phyloP scores from a whole-genome alignment of 768 basidiomycete genomes.

The Trichaptum fuscoviolaceum region DNA sequence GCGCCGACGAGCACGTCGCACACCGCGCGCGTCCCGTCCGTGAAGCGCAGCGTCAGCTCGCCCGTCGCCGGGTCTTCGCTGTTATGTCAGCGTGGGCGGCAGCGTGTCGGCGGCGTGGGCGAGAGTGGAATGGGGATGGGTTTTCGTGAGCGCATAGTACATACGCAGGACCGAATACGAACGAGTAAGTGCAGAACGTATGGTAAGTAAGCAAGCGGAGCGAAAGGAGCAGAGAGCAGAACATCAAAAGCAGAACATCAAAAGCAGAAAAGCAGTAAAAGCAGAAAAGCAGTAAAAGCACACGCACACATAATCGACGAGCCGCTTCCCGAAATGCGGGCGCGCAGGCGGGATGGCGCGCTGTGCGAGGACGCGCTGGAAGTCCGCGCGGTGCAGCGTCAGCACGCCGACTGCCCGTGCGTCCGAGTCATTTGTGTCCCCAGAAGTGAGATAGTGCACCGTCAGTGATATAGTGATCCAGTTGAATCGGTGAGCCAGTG shows the following conservation, averaged over 20 bases:
- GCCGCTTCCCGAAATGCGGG: slow-evolving; percentile 51
- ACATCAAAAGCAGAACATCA: too few species aligned
- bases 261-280: too few species aligned
- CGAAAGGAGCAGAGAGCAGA: background rate
- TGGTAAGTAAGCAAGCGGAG: too few species aligned
- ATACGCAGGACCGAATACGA: too few species aligned
- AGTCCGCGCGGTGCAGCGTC: slow-evolving; percentile 60
- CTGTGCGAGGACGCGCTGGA: slow-evolving; percentile 52
- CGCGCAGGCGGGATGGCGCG: slow-evolving; percentile 38
- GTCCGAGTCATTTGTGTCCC: background rate
- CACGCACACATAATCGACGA: slow-evolving; percentile 40
- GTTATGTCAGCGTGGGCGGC: too few species aligned
- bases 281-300: background rate
- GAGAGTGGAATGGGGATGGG: too few species aligned
- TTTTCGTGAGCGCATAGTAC: too few species aligned
- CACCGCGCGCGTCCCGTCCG: slow-evolving; percentile 52
- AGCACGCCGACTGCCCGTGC: slow-evolving; percentile 23
- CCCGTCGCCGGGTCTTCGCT: slow-evolving; percentile 18
- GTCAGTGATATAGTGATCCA: too few species aligned
- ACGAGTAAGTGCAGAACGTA: background rate
- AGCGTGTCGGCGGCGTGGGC: too few species aligned
- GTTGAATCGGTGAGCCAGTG: too few species aligned
- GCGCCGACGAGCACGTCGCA: slow-evolving; percentile 68
- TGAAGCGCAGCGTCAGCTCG: slow-evolving; percentile 47
- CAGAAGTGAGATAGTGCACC: too few species aligned